phyloP scores from a whole-genome alignment of 306 rosid genomes.

The Clitoria ternatea region DNA sequence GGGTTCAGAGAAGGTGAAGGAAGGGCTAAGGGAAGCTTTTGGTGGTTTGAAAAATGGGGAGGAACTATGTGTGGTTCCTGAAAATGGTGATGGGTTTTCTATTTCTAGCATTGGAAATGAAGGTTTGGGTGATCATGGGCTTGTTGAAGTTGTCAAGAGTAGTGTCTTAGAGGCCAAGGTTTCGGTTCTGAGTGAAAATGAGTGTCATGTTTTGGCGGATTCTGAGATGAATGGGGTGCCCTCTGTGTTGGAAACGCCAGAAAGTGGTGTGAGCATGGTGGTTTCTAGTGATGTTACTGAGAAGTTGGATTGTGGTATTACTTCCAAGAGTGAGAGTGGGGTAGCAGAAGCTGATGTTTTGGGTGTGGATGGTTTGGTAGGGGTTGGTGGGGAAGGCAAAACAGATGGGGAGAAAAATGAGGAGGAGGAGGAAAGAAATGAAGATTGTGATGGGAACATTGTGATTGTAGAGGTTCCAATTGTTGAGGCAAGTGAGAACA shows the following conservation, averaged over 20 bases:
- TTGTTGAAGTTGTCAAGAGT: conserved; percentile 30
- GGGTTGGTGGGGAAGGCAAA: not conserved
- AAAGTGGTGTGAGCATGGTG: not conserved
- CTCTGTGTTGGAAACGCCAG: conserved; percentile 38
- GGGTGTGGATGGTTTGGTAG: not conserved
- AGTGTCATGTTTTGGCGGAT: conserved; percentile 19
- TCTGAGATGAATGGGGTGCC: conserved; percentile 42
- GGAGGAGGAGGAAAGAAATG: conserved; percentile 17
- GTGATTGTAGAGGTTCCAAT: too few species aligned
- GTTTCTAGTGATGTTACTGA: conserved; percentile 2
- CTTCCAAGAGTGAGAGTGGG: conserved; percentile 4
- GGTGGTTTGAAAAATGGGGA: conserved; percentile 4
- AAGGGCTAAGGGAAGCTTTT: conserved; percentile 15
- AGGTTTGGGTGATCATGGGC: conserved; percentile 27
- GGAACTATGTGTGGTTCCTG: not conserved
- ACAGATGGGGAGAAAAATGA: not conserved
- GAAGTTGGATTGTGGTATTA: conserved; percentile 22
- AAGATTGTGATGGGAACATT: conserved; percentile 15
- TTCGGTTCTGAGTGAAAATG: not conserved
- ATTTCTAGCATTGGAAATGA: conserved; percentile 21
- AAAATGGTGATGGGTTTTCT: conserved; percentile 27
- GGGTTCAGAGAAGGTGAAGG: conserved; percentile 29
- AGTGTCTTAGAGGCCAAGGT: conserved; percentile 29
- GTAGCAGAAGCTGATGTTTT: not conserved
- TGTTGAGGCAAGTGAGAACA: not conserved